A percentile compares a stretch with the other conserved stretches of the same genome.
These are phyloP conservation scores for Pulveroboletus ravenelii DNA, from an alignment of 768 basidiomycete genomes.

Conservation along the genomic window DNA sequence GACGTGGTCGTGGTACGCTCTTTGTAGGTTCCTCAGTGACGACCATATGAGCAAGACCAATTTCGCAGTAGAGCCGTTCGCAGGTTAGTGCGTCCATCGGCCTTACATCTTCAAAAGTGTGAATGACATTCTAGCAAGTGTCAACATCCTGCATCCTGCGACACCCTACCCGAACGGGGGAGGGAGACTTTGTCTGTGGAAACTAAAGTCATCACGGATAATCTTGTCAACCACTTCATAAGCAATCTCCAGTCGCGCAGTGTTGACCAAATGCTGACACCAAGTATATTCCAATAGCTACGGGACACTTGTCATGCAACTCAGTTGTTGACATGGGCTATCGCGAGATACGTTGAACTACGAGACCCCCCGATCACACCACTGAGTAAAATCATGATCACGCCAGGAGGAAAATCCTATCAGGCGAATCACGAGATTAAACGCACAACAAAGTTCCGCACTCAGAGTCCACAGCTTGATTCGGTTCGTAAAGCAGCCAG, in stretches of 20 bases:
- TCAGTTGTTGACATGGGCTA: not conserved
- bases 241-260: not conserved
- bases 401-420: not conserved
- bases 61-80: not conserved
- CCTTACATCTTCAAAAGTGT: not conserved
- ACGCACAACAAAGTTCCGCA: not conserved
- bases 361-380: no score
- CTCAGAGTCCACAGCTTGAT: not conserved
- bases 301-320: not conserved
- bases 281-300: not conserved
- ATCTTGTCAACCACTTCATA: not conserved
- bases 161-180: not conserved
- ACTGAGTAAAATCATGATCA: not conserved
- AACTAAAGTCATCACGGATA: no score
- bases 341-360: not conserved
- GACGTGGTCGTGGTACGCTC: not conserved
- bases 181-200: not conserved
- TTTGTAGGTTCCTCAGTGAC: not conserved
- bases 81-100: not conserved
- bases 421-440: conserved; percentile 4
- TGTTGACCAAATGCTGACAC: not conserved
- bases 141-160: not conserved
- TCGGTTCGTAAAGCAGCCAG: not conserved
- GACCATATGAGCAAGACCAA: not conserved
- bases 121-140: not conserved